Base-by-base conservation (phyloP, 352 stramenopile genomes). In the Aphanomyces astaci region DNA sequence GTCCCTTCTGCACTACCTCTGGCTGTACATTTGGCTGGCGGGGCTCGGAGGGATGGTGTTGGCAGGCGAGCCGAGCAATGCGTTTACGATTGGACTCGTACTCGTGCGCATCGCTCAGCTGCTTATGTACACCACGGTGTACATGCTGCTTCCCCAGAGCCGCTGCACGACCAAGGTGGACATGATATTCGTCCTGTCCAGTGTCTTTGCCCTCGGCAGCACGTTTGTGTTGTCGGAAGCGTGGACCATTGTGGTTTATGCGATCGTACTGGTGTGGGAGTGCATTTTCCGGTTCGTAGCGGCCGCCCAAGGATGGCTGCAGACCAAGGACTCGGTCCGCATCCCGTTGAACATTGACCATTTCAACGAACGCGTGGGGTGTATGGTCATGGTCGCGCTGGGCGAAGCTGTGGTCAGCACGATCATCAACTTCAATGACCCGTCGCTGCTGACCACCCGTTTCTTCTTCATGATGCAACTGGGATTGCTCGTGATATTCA, bases 271-370 rank as follows among this genome's bases (percentile, higher is more conserved):
- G 4, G 39, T 40, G n/a, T n/a, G 46, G n/a, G 56, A 65, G 19
- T n/a, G 2, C 0, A 27, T 65, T n/a, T 19, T 43, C 4, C 30
- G 28, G 2, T 46, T 68, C 22, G 62, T 10, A 1, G 15, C 24
- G 4, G 33, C 33, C 9, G 13, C 39, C 33, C 25, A 11, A 4
- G 28, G 40, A 25, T 46, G 62, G 40, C 55, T 60, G 28, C 10
- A 10, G n/a, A 32, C 62, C 17, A 48, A 17, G 24, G 25, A 59
- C 15, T 32, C 30, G 13, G 5, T 33, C n/a, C 51, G 39, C n/a
- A 59, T 68, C 30, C 62, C 62, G 5, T 10, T 68, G 24, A 68
- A 68, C 51, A 62, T 68, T 51, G 62, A 68, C 27, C 62, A 68
- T 33, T 49, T 56, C 27, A 62, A 46, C 32, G 62, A 68, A 19